Percentiles rank a stretch among this genome's conserved stretches.
phyloP scores from a whole-genome alignment of 2,329 filamentous ascomycete genomes.

The Domatiomyces catenatus region DNA sequence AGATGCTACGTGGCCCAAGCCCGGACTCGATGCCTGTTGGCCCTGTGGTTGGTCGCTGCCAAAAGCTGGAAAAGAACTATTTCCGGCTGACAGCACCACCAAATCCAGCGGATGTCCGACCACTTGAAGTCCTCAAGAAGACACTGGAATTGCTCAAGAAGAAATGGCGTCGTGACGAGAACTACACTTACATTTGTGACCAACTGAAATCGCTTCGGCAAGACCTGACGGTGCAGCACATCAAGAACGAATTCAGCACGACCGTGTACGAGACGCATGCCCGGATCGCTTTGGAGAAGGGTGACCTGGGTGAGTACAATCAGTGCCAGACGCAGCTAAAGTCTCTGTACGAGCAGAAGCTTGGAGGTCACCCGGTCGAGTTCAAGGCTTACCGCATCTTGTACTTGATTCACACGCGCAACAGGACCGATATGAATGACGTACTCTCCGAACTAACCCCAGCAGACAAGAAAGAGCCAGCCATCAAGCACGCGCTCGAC shows the following conservation, averaged over 20 bases:
- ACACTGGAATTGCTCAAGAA: slow-evolving; percentile 78
- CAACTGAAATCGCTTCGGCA: slow-evolving; percentile 98
- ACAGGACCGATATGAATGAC: slow-evolving; percentile 95
- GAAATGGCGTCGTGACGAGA: slow-evolving; percentile 86
- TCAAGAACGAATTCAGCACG: slow-evolving; percentile 93
- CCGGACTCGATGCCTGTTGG: slow-evolving; percentile 33
- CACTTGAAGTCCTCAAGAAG: slow-evolving; percentile 61
- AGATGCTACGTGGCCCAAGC: slow-evolving; percentile 31
- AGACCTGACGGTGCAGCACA: slow-evolving; percentile 92
- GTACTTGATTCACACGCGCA: slow-evolving; percentile 98
- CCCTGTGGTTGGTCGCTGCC: slow-evolving; percentile 73
- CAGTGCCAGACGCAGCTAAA: slow-evolving; percentile 98
- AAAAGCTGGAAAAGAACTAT: slow-evolving; percentile 80
- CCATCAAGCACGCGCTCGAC: slow-evolving; percentile 79
- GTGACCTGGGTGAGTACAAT: slow-evolving; percentile 99
- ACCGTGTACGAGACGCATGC: slow-evolving; percentile 95
- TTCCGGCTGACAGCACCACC: slow-evolving; percentile 84
- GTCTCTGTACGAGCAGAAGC: slow-evolving; percentile 70
- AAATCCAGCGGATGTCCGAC: slow-evolving; percentile 75
- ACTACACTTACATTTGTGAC: slow-evolving; percentile 96
- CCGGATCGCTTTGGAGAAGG: slow-evolving; percentile 92
- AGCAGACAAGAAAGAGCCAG: slow-evolving; percentile 75
- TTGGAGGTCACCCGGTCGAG: slow-evolving; percentile 81
- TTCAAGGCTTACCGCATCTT: slow-evolving; percentile 99
- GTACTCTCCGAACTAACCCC: slow-evolving; percentile 95